Conservation (phyloP, 116 monocot species). For the Papilionanthe hybrid region DNA sequence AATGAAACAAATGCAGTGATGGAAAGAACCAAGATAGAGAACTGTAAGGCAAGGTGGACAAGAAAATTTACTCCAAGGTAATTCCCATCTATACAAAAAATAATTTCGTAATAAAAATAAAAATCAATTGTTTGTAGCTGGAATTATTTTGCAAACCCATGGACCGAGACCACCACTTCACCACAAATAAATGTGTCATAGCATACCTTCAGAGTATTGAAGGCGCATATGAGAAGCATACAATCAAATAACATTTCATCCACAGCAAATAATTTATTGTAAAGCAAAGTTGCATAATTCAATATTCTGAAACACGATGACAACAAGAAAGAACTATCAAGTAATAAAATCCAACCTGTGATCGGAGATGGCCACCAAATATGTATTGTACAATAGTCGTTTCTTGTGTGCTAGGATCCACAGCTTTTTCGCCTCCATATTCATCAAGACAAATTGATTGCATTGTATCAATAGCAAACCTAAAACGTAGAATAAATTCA, state of each 20-base stretch:
- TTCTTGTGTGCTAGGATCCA: slow-evolving; percentile 71
- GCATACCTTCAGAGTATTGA: neutral
- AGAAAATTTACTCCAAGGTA: neutral
- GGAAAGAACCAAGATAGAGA: neutral
- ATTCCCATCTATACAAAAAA: neutral
- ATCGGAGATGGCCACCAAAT: slow-evolving; percentile 93
- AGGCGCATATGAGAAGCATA: neutral
- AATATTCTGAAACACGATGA: neutral
- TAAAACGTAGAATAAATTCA: slow-evolving; percentile 17
- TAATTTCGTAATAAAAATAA: neutral
- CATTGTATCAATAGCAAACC: slow-evolving; percentile 96
- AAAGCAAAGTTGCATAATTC: neutral
- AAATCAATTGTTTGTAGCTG: neutral
- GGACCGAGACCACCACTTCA: neutral
- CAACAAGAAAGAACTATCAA: neutral
- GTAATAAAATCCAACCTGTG: slow-evolving; percentile 60
- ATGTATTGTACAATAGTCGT: slow-evolving; percentile 92
- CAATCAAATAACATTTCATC: neutral
- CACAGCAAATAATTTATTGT: neutral
- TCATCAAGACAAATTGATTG: slow-evolving; percentile 93
- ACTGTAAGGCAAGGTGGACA: neutral
- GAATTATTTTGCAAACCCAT: neutral
- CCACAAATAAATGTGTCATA: neutral
- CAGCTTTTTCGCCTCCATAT: slow-evolving; percentile 78
- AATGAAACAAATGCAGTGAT: neutral